Percentiles rank a stretch among this genome's conserved stretches.
Evolutionary conservation across 176 grass and related monocot species (phyloP).

Genomic region (Carex parvula): DNA sequence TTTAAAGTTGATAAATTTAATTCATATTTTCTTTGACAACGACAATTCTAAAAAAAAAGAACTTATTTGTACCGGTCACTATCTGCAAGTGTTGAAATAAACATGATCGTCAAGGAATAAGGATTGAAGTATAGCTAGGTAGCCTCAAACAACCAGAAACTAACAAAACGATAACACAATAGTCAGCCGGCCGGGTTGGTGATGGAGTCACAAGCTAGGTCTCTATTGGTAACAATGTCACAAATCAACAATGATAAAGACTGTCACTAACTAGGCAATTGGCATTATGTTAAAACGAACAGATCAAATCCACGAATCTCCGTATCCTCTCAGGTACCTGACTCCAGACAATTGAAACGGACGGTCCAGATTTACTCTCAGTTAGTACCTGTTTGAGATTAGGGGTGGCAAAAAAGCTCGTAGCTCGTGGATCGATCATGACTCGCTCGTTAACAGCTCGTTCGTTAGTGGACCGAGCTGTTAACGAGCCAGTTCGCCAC

Average conservation of each 20-base stretch:
- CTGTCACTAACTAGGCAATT: neutral
- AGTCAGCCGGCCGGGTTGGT: neutral
- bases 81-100: neutral
- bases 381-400: too few relatives aligned
- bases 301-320: too few relatives aligned
- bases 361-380: too few relatives aligned
- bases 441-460: too few relatives aligned
- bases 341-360: too few relatives aligned
- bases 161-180: neutral
- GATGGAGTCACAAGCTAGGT: neutral
- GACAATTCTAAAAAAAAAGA: neutral
- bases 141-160: neutral
- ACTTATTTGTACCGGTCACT: neutral
- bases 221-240: slow-evolving; percentile 1
- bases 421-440: too few relatives aligned
- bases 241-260: neutral
- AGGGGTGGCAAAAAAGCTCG: too few relatives aligned
- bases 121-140: neutral
- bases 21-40: neutral
- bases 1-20: too few relatives aligned
- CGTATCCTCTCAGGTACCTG: too few relatives aligned
- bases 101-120: neutral
- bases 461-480: too few relatives aligned
- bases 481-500: too few relatives aligned
- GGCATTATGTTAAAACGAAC: too few relatives aligned